phyloP scores from a whole-genome alignment of 768 basidiomycete genomes.

The Leccinum subgranulosum region DNA sequence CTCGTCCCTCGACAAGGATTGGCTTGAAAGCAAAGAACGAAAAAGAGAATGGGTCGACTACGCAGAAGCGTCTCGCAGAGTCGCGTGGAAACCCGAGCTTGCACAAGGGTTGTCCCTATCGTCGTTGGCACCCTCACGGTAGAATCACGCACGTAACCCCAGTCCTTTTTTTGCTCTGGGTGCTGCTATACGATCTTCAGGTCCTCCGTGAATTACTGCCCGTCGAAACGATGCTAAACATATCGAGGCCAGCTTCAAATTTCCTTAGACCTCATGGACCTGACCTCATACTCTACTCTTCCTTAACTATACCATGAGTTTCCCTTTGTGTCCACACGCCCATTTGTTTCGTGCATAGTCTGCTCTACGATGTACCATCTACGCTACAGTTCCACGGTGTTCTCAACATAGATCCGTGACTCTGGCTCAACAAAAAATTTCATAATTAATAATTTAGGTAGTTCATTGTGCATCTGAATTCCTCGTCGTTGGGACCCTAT shows the following conservation, averaged over 20 bases:
- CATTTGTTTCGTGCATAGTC: constrained; percentile 28
- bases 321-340: constrained; percentile 12
- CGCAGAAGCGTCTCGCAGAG: constrained; percentile 67
- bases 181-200: constrained; percentile 13
- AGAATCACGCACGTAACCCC: constrained; percentile 17
- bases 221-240: constrained; percentile 10
- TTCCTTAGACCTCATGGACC: constrained; percentile 22
- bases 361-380: constrained; percentile 30
- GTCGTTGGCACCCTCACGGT: constrained; percentile 61
- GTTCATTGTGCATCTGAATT: constrained; percentile 20
- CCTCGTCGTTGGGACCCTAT: neutral
- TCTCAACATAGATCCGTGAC: constrained; percentile 30
- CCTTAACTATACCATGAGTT: constrained; percentile 29
- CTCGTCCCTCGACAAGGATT: constrained; percentile 67
- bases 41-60: constrained; percentile 87
- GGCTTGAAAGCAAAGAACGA: constrained; percentile 79
- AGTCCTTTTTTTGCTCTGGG: constrained; percentile 1
- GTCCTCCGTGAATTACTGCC: constrained; percentile 7
- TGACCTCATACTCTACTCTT: constrained; percentile 27
- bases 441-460: constrained; percentile 29
- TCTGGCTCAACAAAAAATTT: constrained; percentile 9
- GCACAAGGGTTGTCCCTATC: constrained; percentile 71
- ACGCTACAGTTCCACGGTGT: constrained; percentile 15
- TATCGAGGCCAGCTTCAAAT: constrained; percentile 16
- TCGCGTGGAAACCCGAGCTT: constrained; percentile 86